Evolutionary conservation across 257 asterid genomes (phyloP), one percentile per base, ranked within the genome.

Genomic region (Coffea eugenioides): DNA sequence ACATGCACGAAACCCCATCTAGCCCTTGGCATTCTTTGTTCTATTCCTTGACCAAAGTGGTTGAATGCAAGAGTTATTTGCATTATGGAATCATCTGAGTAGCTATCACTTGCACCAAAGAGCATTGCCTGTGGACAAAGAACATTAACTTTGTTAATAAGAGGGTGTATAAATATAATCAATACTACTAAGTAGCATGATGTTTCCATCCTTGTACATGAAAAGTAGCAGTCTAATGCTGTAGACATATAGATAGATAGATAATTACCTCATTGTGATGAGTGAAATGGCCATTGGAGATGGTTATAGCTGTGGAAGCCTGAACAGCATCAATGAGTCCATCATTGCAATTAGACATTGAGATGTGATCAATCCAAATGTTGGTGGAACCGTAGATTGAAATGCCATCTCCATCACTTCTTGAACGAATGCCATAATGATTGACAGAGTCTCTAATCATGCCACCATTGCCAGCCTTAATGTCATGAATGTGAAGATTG

Each of bases 321-420:
- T 73, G 21, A 43, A 83, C 31, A 25, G 83, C 84, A 78, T 83
- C 88, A 43, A 83, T 80, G 15, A 85, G 85, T 48, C 88, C 88
- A 80, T 85, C 88, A 13, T 77, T 65, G 46, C 86, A 82, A 46
- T 83, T 69, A 5, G 85, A 77, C 86, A 85, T 82, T 5, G 88
- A 80, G 46, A 85, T n/a, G 39, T 85, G 88, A 75, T 85, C 86
- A 45, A 85, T 83, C 88, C 88, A 85, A 52, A 85, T 9, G 39
- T 85, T 74, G 2, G 86, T 77, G 20, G 85, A 70, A 7, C 86
- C 84, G 69, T 77, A 85, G 45, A 85, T 54, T 5, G 82, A 77
- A 57, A 85, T 85, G 65, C 88, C 86, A 76, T 85, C 88, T 31
- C 88, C 88, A 57, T 85, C 88, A 49, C 86, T 85, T 27, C 21